phyloP scores from a whole-genome alignment of 305 asterid species.

The Plantago coronopus region DNA sequence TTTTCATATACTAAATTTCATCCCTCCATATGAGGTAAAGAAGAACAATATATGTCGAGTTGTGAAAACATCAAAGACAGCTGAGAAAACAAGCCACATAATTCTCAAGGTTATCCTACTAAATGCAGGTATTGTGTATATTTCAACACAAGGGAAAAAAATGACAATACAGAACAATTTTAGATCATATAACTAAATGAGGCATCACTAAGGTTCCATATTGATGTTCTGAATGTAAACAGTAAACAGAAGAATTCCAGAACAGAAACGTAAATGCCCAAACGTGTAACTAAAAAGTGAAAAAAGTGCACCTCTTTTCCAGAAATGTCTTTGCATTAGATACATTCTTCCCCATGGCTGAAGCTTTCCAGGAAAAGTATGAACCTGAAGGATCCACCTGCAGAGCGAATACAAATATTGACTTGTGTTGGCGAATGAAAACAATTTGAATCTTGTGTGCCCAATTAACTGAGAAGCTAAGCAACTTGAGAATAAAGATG shows the following conservation, averaged over 20 bases:
- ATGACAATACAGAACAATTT: too few relatives aligned
- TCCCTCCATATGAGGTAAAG: too few relatives aligned
- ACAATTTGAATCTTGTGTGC: too few relatives aligned
- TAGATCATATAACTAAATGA: not conserved
- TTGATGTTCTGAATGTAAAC: not conserved
- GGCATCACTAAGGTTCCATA: not conserved
- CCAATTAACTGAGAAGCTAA: too few relatives aligned
- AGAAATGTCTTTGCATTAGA: slow-evolving; percentile 96
- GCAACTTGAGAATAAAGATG: not conserved
- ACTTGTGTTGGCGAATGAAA: not conserved
- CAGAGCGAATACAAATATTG: slow-evolving; percentile 7
- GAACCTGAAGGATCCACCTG: slow-evolving; percentile 99
- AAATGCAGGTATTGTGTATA: too few relatives aligned
- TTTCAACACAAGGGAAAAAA: too few relatives aligned
- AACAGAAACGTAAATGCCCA: not conserved
- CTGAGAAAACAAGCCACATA: too few relatives aligned
- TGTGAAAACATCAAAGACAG: too few relatives aligned
- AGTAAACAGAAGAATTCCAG: slow-evolving; percentile 2
- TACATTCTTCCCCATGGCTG: slow-evolving; percentile 99
- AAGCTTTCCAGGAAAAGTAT: slow-evolving; percentile 98
- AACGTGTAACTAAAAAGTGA: not conserved
- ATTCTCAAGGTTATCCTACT: too few relatives aligned
- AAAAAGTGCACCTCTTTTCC: slow-evolving; percentile 64
- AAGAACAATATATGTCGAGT: too few relatives aligned
- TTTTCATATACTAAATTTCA: too few relatives aligned